Base-by-base conservation (phyloP, 176 grass and related monocot genomes). In the Triticum timopheevii region DNA sequence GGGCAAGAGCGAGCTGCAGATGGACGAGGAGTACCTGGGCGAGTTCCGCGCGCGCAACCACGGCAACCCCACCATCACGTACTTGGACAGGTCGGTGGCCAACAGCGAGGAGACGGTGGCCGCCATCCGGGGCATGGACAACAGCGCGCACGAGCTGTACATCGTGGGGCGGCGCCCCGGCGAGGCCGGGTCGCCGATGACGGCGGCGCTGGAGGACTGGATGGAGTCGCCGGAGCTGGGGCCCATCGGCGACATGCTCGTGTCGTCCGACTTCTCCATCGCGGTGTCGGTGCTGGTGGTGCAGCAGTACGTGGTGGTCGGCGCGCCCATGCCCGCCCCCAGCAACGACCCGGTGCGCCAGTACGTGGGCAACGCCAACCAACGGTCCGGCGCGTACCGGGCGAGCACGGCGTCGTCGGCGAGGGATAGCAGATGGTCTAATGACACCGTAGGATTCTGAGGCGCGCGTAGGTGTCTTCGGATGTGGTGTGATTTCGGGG, bases 21-120 rank as follows among this genome's bases (percentile, higher is more conserved):
- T 84, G 63, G 91, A 95, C 54, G 88, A 93, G 61, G 91, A 95
- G 73, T 90, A 89, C 72, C 79, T 95, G 10, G 73, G 82, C n/a
- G 91, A 95, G 52, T 95, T 93, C 77, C 69, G 71, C 30, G 6
- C 65, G 11, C 75, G 65, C 16, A 91, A 84, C 83, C 45, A 20
- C 4, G 81, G 86, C 44, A 87, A 91, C 64, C 44, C 49, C 22
- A 63, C 86, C 13, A 67, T 95, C 44, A 77, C 27, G 9, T 93
- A 85, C 76, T 27, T 17, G 2, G 85, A 90, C 45, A 89, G 67
- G 68, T 58, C 71, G 76, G 91, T 93, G 76, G 10, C 39, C 6
- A 68, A 90, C 75, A 85, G 80, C 68, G 80, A 87, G 77, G 91
- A 85, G 36, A 85, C 88, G 33, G 88, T 93, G 76, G 81, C 69